These are phyloP conservation scores for Chrysanthemum lavandulifolium DNA, from an alignment of 129 eudicot species.

Conservation along the genomic window DNA sequence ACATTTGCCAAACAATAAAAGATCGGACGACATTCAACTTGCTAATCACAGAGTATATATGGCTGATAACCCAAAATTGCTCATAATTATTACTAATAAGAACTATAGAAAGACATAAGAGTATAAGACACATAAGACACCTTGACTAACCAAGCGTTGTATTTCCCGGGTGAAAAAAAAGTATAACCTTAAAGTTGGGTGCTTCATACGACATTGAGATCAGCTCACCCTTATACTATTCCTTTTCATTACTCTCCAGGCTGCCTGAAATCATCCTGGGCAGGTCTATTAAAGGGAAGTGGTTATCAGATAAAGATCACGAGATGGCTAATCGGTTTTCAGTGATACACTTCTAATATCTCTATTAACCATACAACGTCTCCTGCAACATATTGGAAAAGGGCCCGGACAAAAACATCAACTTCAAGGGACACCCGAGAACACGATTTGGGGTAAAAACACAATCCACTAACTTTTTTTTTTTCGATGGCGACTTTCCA, in stretches of 20 bases:
- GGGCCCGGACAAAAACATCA: not conserved
- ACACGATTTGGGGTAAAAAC: no score
- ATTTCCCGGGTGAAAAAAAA: not conserved
- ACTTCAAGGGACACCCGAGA: no score
- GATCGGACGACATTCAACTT: no score
- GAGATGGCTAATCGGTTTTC: no score
- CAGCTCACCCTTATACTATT: not conserved
- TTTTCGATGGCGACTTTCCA: no score
- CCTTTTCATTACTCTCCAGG: not conserved
- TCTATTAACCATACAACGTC: no score
- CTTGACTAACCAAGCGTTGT: not conserved
- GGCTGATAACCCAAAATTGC: not conserved
- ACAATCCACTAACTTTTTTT: no score
- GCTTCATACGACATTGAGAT: slow-evolving; percentile 2
- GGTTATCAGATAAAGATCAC: no score
- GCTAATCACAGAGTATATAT: no score
- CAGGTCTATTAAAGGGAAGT: not conserved
- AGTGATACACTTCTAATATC: no score
- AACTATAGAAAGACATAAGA: not conserved
- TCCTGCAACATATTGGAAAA: not conserved
- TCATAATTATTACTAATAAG: not conserved
- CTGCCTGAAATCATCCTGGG: not conserved
- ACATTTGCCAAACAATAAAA: no score
- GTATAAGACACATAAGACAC: not conserved
- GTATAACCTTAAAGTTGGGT: not conserved